Evolutionary conservation across 106 monocot species (phyloP).

Genomic region (Iris macrosiphon): DNA sequence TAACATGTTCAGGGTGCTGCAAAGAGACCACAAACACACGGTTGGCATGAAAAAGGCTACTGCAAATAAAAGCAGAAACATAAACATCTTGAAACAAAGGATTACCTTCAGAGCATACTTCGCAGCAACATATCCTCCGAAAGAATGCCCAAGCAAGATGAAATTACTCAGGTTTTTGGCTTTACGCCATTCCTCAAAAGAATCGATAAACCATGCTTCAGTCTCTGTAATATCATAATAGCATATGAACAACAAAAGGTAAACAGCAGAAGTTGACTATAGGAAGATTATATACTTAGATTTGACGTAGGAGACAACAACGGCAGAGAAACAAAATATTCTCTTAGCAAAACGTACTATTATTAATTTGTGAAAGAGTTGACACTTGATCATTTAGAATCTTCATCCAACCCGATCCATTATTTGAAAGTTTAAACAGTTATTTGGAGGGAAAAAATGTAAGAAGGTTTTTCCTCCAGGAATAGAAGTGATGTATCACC

Average conservation of each 20-base stretch:
- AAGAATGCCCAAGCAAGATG: constrained; percentile 95
- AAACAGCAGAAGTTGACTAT: neutral
- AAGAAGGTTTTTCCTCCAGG: too few relatives aligned
- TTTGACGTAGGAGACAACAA: neutral
- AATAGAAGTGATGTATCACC: too few relatives aligned
- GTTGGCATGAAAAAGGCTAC: constrained; percentile 1
- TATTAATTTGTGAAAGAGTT: too few relatives aligned
- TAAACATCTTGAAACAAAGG: neutral
- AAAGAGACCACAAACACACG: constrained; percentile 11
- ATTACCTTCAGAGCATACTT: constrained; percentile 88
- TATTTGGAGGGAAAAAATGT: too few relatives aligned
- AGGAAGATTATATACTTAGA: neutral
- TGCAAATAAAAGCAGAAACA: neutral
- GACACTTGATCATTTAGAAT: too few relatives aligned
- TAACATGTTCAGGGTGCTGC: constrained; percentile 95
- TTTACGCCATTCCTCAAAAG: constrained; percentile 99
- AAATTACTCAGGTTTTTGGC: constrained; percentile 88
- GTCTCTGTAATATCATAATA: constrained; percentile 86
- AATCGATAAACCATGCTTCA: constrained; percentile 98
- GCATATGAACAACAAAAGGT: neutral
- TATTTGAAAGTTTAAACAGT: too few relatives aligned
- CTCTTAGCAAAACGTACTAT: too few relatives aligned
- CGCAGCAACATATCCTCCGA: constrained; percentile 98
- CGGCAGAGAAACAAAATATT: neutral
- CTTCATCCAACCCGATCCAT: too few relatives aligned